Percentiles rank a stretch among this genome's conserved stretches.
These are phyloP conservation scores for Coemansia aciculifera DNA, from an alignment of 192 early-diverging fungal species.

Conservation along the genomic window DNA sequence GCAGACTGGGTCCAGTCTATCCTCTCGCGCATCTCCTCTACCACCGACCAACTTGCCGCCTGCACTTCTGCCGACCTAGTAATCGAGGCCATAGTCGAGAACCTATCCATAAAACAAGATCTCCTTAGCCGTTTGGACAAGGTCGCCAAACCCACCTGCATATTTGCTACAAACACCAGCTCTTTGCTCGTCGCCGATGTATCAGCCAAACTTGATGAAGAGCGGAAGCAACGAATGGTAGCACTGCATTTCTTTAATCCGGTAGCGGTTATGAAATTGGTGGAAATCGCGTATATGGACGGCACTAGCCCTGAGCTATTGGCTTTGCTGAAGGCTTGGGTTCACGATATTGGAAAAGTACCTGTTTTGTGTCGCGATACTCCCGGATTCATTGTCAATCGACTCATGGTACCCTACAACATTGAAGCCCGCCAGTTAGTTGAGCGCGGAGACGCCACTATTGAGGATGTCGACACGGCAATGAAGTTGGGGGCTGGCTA, in stretches of 20 bases:
- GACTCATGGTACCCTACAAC: slow-evolving; percentile 67
- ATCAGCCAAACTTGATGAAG: slow-evolving; percentile 32
- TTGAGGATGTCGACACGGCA: slow-evolving; percentile 63
- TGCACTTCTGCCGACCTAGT: slow-evolving; percentile 71
- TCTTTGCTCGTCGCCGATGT: slow-evolving; percentile 80
- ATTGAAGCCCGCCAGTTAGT: slow-evolving; percentile 61
- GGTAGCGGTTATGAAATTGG: slow-evolving; percentile 66
- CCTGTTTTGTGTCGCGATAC: slow-evolving; percentile 67
- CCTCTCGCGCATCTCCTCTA: slow-evolving; percentile 62
- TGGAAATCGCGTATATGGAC: slow-evolving; percentile 59
- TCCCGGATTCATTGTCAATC: slow-evolving; percentile 66
- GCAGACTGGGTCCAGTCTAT: slow-evolving; percentile 69
- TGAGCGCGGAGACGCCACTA: slow-evolving; percentile 66
- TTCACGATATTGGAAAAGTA: slow-evolving; percentile 58
- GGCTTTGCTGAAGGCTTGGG: slow-evolving; percentile 44
- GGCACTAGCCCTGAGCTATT: slow-evolving; percentile 44
- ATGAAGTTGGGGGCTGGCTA: slow-evolving; percentile 67
- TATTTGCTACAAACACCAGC: slow-evolving; percentile 89
- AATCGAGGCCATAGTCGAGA: slow-evolving; percentile 92
- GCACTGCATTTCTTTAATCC: slow-evolving; percentile 72
- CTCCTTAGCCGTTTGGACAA: slow-evolving; percentile 71
- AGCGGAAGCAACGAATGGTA: slow-evolving; percentile 40
- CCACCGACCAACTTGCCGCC: slow-evolving; percentile 63
- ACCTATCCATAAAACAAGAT: slow-evolving; percentile 75
- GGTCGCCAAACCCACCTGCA: slow-evolving; percentile 65